Evolutionary conservation across 495 filamentous ascomycete genomes (phyloP).

Genomic region (Penicillium daleae): DNA sequence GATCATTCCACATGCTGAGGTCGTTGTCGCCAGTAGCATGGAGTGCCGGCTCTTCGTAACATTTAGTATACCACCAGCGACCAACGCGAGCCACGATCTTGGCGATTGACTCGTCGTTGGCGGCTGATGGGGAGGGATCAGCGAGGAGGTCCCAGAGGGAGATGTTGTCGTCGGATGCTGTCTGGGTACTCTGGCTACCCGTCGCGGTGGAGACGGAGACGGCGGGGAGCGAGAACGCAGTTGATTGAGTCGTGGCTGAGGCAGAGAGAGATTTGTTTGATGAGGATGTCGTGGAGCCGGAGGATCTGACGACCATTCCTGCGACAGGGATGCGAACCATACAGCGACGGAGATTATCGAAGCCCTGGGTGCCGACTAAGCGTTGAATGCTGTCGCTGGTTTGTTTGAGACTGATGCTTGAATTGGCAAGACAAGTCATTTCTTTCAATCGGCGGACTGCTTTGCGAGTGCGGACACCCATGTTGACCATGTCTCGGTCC

Average conservation of each 20-base stretch:
- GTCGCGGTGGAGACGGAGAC: constrained; percentile 30
- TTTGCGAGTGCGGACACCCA: constrained; percentile 75
- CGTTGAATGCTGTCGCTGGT: constrained; percentile 78
- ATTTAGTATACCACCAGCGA: constrained; percentile 93
- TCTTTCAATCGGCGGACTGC: constrained; percentile 80
- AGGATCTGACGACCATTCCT: constrained; percentile 59
- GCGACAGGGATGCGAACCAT: constrained; percentile 89
- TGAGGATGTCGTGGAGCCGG: constrained; percentile 41
- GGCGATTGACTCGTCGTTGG: constrained; percentile 78
- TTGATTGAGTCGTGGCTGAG: constrained; percentile 34
- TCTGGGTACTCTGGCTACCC: constrained; percentile 27
- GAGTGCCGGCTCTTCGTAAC: constrained; percentile 76
- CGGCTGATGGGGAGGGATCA: constrained; percentile 56
- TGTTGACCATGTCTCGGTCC: constrained; percentile 84
- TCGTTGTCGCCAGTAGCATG: constrained; percentile 50
- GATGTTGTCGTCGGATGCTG: constrained; percentile 49
- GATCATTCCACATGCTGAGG: constrained; percentile 80
- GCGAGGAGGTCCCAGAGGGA: constrained; percentile 73
- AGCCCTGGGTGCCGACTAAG: constrained; percentile 76
- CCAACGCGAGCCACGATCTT: constrained; percentile 92
- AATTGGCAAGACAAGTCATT: constrained; percentile 65
- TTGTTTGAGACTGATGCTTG: constrained; percentile 69
- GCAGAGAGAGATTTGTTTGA: constrained; percentile 31
- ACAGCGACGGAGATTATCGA: constrained; percentile 82
- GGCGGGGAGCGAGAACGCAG: constrained; percentile 32